Conservation (phyloP, 1,284 basidiomycete genomes). For the Ceratobasidium sp. region DNA sequence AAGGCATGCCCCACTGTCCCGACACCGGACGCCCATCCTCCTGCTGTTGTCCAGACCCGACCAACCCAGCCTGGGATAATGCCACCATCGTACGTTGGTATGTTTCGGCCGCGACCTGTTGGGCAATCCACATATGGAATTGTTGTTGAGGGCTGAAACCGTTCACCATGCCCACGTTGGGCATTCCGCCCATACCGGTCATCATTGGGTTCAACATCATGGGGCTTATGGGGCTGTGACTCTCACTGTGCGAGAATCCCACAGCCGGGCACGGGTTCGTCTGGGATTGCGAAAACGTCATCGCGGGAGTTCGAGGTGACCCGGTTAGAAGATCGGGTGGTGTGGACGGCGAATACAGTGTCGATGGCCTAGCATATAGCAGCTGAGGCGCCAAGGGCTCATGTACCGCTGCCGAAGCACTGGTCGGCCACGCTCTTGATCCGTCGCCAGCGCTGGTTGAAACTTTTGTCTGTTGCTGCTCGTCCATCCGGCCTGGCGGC, state of each 20-base stretch:
- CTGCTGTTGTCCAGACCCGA: slow-evolving; percentile 61
- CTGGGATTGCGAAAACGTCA: no score
- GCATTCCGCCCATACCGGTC: slow-evolving; percentile 45
- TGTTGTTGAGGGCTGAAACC: slow-evolving; percentile 63
- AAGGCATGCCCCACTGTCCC: slow-evolving; percentile 24
- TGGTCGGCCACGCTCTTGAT: not conserved
- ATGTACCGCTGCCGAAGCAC: not conserved
- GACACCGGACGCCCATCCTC: slow-evolving; percentile 57
- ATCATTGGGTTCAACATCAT: slow-evolving; percentile 52
- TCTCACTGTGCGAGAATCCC: slow-evolving; percentile 21
- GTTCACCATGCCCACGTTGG: slow-evolving; percentile 56
- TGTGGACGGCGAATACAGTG: no score
- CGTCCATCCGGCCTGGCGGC: slow-evolving; percentile 46
- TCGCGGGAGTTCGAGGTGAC: no score
- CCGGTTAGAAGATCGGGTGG: no score
- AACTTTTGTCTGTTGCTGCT: no score
- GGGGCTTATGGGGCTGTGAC: slow-evolving; percentile 41
- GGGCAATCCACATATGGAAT: slow-evolving; percentile 91
- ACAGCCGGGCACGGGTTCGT: no score
- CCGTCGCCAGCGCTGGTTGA: no score
- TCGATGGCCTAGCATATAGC: no score
- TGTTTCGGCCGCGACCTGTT: slow-evolving; percentile 86
- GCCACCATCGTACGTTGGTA: slow-evolving; percentile 87
- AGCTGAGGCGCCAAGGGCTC: no score
- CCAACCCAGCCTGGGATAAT: slow-evolving; percentile 79